Evolutionary conservation across 129 eudicot genomes (phyloP).

Genomic region (Lactuca sativa): DNA sequence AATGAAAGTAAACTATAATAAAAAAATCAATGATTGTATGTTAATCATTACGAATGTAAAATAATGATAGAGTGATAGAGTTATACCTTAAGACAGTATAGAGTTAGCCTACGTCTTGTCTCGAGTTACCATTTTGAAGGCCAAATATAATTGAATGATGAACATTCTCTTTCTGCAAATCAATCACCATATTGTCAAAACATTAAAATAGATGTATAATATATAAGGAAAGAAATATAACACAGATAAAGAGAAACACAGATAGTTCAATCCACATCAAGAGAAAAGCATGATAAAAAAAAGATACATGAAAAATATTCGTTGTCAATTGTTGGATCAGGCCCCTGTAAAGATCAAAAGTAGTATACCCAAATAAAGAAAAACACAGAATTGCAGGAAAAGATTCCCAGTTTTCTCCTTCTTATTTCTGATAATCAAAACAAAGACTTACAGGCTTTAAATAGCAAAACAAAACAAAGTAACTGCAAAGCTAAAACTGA

Average conservation of each 20-base stretch:
- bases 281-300: background rate
- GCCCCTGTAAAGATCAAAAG: too few relatives aligned
- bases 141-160: constrained; percentile 98
- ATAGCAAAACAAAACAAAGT: too few relatives aligned
- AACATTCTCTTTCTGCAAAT: constrained; percentile 95
- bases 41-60: background rate
- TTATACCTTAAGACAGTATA: constrained; percentile 89
- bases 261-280: constrained; percentile 13
- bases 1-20: too few relatives aligned
- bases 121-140: constrained; percentile 94
- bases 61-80: background rate
- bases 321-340: background rate
- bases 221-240: background rate
- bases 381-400: too few relatives aligned
- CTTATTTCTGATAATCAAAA: too few relatives aligned
- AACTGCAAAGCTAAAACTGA: too few relatives aligned
- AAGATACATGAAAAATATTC: background rate
- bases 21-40: too few relatives aligned
- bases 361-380: too few relatives aligned
- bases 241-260: too few relatives aligned
- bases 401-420: too few relatives aligned
- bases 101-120: constrained; percentile 97
- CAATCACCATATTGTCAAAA: constrained; percentile 18
- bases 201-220: constrained; percentile 10
- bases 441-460: too few relatives aligned